phyloP scores from a whole-genome alignment of 2,329 filamentous ascomycete species.

The Calonectria leucothoes region DNA sequence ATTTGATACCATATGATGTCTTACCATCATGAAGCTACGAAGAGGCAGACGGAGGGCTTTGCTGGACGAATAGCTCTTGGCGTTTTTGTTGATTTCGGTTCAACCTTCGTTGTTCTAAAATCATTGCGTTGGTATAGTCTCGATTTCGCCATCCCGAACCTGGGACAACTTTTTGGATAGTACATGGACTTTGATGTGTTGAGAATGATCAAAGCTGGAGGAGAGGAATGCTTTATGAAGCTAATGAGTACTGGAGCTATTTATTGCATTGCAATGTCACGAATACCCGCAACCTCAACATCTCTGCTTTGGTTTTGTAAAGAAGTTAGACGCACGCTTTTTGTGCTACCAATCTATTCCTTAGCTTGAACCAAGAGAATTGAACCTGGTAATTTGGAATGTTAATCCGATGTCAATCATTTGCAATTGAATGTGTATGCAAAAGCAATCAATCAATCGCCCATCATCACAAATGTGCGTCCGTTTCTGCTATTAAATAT shows the following conservation, averaged over 20 bases:
- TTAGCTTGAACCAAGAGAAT: not conserved
- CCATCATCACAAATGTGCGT: too few relatives aligned
- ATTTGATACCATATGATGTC: conserved; percentile 43
- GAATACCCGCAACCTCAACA: not conserved
- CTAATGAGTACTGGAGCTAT: not conserved
- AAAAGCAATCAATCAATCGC: too few relatives aligned
- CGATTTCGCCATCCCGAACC: not conserved
- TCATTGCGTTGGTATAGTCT: not conserved
- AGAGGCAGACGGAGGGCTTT: conserved; percentile 25
- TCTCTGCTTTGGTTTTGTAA: not conserved
- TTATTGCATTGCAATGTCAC: not conserved
- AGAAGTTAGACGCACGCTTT: not conserved
- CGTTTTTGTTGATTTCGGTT: conserved; percentile 34
- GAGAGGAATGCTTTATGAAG: not conserved
- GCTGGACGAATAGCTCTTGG: conserved; percentile 32
- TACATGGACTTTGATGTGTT: not conserved
- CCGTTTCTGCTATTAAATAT: too few relatives aligned
- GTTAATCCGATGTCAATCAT: not conserved
- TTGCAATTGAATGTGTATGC: not conserved
- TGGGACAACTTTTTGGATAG: not conserved
- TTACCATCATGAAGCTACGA: conserved; percentile 40
- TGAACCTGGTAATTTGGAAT: not conserved
- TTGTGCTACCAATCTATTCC: not conserved
- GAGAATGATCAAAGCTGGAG: not conserved
- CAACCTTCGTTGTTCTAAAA: not conserved